These are phyloP conservation scores for Chlamydomonas eustigma DNA, from an alignment of 139 green algal species.

Conservation along the genomic window DNA sequence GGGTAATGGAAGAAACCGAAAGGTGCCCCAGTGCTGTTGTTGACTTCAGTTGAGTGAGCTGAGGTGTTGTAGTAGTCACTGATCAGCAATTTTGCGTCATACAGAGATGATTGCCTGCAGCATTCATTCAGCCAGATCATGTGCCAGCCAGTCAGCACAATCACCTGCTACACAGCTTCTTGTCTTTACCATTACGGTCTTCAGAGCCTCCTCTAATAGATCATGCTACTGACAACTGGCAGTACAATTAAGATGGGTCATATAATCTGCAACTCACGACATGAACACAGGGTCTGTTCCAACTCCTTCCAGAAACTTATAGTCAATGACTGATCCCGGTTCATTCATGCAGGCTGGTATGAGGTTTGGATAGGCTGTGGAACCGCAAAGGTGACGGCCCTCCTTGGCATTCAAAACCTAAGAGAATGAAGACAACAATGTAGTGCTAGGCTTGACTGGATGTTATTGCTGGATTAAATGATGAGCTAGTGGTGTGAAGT, in stretches of 20 bases:
- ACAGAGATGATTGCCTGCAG: neutral
- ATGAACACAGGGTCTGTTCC: neutral
- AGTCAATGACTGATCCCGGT: neutral
- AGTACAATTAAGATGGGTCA: too few species aligned
- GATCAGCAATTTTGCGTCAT: neutral
- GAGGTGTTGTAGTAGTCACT: neutral
- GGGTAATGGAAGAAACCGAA: neutral
- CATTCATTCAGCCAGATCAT: too few species aligned
- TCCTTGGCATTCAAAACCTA: neutral
- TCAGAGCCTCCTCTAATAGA: too few species aligned
- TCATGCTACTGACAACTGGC: too few species aligned
- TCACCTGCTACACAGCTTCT: too few species aligned
- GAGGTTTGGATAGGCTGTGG: neutral
- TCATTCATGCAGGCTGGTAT: neutral
- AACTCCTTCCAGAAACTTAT: neutral
- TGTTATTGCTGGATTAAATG: too few species aligned
- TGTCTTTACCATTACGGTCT: too few species aligned
- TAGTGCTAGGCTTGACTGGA: too few species aligned
- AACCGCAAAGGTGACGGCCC: neutral
- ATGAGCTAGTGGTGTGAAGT: too few species aligned
- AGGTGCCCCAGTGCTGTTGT: neutral
- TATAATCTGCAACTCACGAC: neutral
- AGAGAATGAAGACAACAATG: too few species aligned
- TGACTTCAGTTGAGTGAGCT: neutral
- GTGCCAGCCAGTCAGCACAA: too few species aligned